Evolutionary conservation across 1,284 basidiomycete genomes (phyloP), one percentile per base, ranked within the genome.

Genomic region (Sporisorium scitamineum): DNA sequence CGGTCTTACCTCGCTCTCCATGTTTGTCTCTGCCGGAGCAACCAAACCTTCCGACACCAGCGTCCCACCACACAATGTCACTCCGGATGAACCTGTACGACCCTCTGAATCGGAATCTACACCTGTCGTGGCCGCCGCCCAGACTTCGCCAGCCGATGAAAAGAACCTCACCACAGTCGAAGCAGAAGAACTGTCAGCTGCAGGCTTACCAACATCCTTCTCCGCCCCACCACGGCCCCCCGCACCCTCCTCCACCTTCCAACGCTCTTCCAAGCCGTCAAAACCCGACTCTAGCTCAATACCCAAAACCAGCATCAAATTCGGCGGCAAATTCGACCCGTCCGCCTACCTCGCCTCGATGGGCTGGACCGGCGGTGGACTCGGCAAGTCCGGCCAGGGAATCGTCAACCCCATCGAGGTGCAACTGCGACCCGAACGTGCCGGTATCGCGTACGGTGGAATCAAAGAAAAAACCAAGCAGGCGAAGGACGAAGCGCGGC

Each of bases 351-450:
- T 85, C 39, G 70, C 74, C 3, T 70, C 77, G 31, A 84, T 85
- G 82, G 84, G 84, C 34, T 85, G 84, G 84, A 78, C 80, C 0
- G 84, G 84, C n/a, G 83, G 81, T 10, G 84, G 84, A 14, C 67
- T 85, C 13, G 84, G 84, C 11, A 80, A 75, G 34, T 50, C 78
- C 9, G 84, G 84, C 3, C 71, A 83, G 41, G 84, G 84, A 9
- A 85, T 85, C 24, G 70, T 81, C 20, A 78, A 78, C 13, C 84
- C 84, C 3, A 84, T 85, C 48, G 82, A 85, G 44, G 84, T 85
- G 13, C 71, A 82, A 55, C 65, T 80, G 16, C 79, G 84, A 7
- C 84, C 83, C 2, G 80, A 78, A n/a, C 68, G 80, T 5, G 78
- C 84, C 10, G 84, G 84, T 58, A 77, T 85, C 5, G 84, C 82